phyloP scores from a whole-genome alignment of 257 asterid genomes.

The Solanum chiquidenum region DNA sequence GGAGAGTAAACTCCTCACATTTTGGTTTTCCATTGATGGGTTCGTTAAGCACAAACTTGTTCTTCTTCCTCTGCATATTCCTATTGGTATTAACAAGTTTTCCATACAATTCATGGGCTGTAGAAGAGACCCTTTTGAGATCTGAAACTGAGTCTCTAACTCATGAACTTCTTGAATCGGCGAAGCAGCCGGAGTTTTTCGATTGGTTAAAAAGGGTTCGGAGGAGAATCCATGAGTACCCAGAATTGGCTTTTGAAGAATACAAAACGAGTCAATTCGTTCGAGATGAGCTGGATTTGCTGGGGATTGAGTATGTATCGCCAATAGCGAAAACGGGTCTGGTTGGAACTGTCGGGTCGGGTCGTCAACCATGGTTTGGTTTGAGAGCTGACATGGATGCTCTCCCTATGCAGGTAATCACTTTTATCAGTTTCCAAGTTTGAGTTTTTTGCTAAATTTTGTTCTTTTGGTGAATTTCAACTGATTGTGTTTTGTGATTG shows the following conservation, averaged over 20 bases:
- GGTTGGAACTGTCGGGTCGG: constrained; percentile 75
- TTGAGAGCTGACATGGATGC: constrained; percentile 98
- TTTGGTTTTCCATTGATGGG: not conserved
- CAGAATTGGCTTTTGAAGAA: constrained; percentile 75
- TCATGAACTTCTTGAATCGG: constrained; percentile 50
- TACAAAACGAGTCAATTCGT: constrained; percentile 57
- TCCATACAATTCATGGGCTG: not conserved
- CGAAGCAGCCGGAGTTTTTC: constrained; percentile 39
- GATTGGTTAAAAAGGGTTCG: constrained; percentile 65
- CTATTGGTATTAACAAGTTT: not conserved
- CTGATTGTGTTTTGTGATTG: not conserved
- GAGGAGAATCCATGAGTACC: constrained; percentile 68
- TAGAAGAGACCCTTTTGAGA: not conserved
- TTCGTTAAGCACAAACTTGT: not conserved
- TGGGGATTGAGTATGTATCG: constrained; percentile 63
- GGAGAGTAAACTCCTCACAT: not conserved
- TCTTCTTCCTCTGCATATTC: not conserved
- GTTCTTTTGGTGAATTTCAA: not conserved
- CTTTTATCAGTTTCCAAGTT: not conserved
- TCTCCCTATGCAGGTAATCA: constrained; percentile 67
- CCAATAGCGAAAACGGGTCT: constrained; percentile 75
- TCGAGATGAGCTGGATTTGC: constrained; percentile 56
- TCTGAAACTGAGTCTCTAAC: constrained; percentile 14
- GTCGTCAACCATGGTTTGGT: constrained; percentile 50
- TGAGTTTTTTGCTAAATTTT: not conserved